Percentiles rank a stretch among this genome's conserved stretches.
These are phyloP conservation scores for Lachnellula occidentalis DNA, from an alignment of 2,329 filamentous ascomycete species.

Conservation along the genomic window DNA sequence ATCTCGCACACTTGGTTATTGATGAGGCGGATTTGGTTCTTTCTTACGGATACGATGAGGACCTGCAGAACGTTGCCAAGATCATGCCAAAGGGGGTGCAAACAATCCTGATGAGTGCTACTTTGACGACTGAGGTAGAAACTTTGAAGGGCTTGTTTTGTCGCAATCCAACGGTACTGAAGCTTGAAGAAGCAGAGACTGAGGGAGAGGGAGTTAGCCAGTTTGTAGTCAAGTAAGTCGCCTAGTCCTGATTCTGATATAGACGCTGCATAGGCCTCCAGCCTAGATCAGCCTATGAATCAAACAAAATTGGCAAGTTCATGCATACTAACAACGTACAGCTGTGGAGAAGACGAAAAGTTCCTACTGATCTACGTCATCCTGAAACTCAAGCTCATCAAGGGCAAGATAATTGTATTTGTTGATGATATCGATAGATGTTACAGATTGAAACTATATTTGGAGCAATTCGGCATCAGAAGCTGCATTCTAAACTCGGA, in stretches of 20 bases:
- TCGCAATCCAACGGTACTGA: conserved; percentile 69
- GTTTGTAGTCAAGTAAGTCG: conserved; percentile 69
- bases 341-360: conserved; percentile 94
- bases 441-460: conserved; percentile 88
- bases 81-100: conserved; percentile 80
- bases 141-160: conserved; percentile 82
- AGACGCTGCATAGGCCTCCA: too few relatives aligned
- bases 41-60: conserved; percentile 90
- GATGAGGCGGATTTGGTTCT: conserved; percentile 93
- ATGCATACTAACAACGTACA: conserved; percentile 30
- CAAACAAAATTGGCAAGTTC: too few relatives aligned
- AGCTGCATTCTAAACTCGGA: conserved; percentile 93
- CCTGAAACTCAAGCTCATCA: conserved; percentile 90
- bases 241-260: background rate
- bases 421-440: conserved; percentile 84
- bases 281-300: too few relatives aligned
- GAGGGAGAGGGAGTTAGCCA: conserved; percentile 75
- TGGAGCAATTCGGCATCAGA: conserved; percentile 94
- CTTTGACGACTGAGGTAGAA: conserved; percentile 81
- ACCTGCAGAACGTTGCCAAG: conserved; percentile 73
- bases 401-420: conserved; percentile 83
- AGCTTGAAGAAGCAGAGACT: conserved; percentile 76
- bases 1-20: conserved; percentile 70
- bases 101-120: conserved; percentile 90
- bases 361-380: conserved; percentile 90